Conservation (phyloP, 2,329 filamentous ascomycete species). For the Seiridium unicorne region DNA sequence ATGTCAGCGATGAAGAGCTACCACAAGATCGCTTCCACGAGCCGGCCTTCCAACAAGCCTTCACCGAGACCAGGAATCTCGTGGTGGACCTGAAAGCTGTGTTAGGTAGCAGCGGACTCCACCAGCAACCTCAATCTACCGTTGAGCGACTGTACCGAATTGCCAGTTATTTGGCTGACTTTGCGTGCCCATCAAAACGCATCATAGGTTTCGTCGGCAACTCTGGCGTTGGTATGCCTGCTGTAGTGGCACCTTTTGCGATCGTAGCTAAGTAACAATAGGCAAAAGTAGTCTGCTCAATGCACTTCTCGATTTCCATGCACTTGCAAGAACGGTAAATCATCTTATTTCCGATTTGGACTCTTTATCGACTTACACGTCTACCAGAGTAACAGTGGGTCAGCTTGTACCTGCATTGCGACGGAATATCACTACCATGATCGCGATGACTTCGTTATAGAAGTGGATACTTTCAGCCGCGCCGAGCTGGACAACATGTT, state of each 20-base stretch:
- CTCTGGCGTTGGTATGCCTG: conserved; percentile 39
- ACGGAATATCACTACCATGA: conserved; percentile 44
- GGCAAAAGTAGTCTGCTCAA: conserved; percentile 51
- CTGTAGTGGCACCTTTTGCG: neutral
- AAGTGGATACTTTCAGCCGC: conserved; percentile 30
- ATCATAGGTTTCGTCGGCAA: conserved; percentile 47
- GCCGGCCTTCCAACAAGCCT: neutral
- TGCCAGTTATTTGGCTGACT: conserved; percentile 31
- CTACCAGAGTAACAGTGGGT: conserved; percentile 39
- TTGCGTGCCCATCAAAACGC: conserved; percentile 35
- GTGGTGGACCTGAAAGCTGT: neutral
- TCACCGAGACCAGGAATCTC: neutral
- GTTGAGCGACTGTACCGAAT: conserved; percentile 26
- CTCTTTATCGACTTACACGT: neutral
- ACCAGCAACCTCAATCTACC: neutral
- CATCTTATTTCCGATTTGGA: neutral
- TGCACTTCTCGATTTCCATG: conserved; percentile 39
- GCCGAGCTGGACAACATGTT: conserved; percentile 33
- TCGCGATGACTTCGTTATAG: conserved; percentile 27
- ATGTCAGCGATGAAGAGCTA: neutral
- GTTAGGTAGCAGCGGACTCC: neutral
- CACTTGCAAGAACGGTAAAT: conserved; percentile 41
- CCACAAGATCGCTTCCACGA: conserved; percentile 1
- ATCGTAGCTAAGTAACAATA: conserved; percentile 9
- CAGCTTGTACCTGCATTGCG: conserved; percentile 45